Base-by-base conservation (phyloP, 306 rosid species). In the Begonia peltatifolia region DNA sequence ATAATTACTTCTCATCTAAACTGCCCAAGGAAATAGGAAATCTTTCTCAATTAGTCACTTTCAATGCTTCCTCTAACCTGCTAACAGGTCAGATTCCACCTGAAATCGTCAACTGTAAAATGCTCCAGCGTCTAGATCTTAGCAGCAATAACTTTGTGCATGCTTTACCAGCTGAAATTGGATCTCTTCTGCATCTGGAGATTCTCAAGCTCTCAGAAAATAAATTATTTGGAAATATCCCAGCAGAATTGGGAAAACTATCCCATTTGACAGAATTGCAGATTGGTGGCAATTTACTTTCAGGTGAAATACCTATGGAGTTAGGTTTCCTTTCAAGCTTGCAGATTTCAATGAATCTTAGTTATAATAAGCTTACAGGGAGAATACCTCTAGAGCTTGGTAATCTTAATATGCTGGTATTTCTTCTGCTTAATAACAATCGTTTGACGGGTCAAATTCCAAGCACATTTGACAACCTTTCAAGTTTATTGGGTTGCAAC, bases 341-440 rank as follows among this genome's bases (percentile, higher is more conserved):
- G 70, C 96, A 81, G 77, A 92, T 92, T 49, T 85, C 80, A 41
- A 58, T 92, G 94, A 84, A 92, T 79, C 88, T 92, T 56, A 86
- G 99, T 63, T 67, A 63, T 61, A 92, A 92, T 62, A 77, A 76
- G 63, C 82, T 92, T 61, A 71, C 69, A 4, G 94, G 99, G 55
- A 64, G 44, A 44, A 80, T 92, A 61, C 96, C 94, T 2, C 42
- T 71, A 41, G 65, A 66, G 60, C 95, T 92, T 52, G 93, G 99
- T 14, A 71, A 66, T 62, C 82, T 92, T 52, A 75, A 57, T 57
- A 63, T 86, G 75, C 93, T 92, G 57, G 84, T 73, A 59, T 73
- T 52, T 65, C 83, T 92, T 57, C 58, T 67, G 50, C 83, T 92
- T 71, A 86, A 92, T 61, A 77, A 87, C 81, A 87, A 87, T 63